These are phyloP conservation scores for Hemileccinum rubropunctum DNA, from an alignment of 768 basidiomycete species.

Conservation along the genomic window DNA sequence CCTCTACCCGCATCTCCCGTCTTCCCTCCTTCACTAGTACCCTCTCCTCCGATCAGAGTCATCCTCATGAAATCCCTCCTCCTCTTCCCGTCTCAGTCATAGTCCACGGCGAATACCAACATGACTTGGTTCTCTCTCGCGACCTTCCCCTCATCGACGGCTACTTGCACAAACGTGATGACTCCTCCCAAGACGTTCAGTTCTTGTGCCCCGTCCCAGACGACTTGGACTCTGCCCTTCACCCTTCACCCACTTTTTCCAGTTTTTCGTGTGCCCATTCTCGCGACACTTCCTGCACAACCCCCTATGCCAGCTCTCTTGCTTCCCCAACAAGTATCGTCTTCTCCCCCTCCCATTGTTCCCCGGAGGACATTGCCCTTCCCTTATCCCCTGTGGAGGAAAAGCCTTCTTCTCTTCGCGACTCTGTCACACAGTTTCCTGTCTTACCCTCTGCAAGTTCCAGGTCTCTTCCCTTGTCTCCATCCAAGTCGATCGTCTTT, in stretches of 20 bases:
- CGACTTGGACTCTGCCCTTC: conserved; percentile 24
- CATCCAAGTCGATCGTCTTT: conserved; percentile 6
- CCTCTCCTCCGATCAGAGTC: conserved; percentile 33
- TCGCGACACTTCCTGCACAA: conserved; percentile 26
- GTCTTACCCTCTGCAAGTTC: too few species aligned
- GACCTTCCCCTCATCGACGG: conserved; percentile 12
- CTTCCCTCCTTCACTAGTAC: conserved; percentile 34
- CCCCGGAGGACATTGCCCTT: conserved; percentile 25
- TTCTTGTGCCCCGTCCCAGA: conserved; percentile 13
- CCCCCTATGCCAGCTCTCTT: conserved; percentile 20
- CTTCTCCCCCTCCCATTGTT: conserved; percentile 15
- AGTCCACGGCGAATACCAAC: conserved; percentile 28
- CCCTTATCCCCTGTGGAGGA: conserved; percentile 25
- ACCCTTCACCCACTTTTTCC: conserved; percentile 29
- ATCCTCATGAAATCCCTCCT: conserved; percentile 22
- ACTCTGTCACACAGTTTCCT: too few species aligned
- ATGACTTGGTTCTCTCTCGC: conserved; percentile 21
- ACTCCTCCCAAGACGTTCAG: conserved; percentile 18
- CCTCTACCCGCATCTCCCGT: conserved; percentile 30
- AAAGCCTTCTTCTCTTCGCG: too few species aligned
- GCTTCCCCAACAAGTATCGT: conserved; percentile 20
- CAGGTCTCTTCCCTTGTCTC: neutral
- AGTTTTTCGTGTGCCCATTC: conserved; percentile 26
- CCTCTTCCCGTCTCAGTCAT: conserved; percentile 31
- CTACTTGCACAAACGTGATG: conserved; percentile 14